These are phyloP conservation scores for Pseudozyma tsukubaensis DNA, from an alignment of 1,284 basidiomycete genomes.

Conservation along the genomic window DNA sequence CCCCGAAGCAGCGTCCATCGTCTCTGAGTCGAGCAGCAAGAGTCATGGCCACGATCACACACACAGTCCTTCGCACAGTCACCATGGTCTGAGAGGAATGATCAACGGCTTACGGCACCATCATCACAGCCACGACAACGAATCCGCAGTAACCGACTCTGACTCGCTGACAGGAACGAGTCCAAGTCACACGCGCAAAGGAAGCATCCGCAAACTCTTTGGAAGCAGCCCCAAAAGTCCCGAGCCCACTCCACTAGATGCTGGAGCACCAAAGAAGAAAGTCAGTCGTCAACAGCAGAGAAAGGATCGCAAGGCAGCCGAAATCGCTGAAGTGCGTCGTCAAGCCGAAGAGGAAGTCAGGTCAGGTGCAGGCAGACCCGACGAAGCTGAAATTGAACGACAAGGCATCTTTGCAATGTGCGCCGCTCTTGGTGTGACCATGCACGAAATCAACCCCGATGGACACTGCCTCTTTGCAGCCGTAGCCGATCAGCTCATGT, in stretches of 20 bases:
- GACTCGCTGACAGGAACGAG: conserved; percentile 9
- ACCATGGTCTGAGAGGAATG: conserved; percentile 31
- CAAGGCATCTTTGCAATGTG: conserved; percentile 55
- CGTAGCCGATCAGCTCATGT: conserved; percentile 80
- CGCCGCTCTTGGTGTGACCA: conserved; percentile 44
- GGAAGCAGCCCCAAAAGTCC: conserved; percentile 33
- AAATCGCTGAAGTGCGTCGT: conserved; percentile 45
- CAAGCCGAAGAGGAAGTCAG: conserved; percentile 56
- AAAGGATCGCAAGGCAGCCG: conserved; percentile 60
- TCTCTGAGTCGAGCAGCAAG: conserved; percentile 11
- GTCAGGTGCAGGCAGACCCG: conserved; percentile 45
- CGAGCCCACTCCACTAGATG: conserved; percentile 12
- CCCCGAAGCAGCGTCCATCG: conserved; percentile 1
- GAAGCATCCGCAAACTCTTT: conserved; percentile 41
- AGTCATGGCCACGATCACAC: not conserved
- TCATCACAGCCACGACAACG: conserved; percentile 5
- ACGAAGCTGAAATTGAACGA: conserved; percentile 53
- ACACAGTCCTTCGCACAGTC: conserved; percentile 1
- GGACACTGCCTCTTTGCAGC: conserved; percentile 95
- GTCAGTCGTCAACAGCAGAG: conserved; percentile 47
- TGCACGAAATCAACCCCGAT: conserved; percentile 81
- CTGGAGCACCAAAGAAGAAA: conserved; percentile 34
- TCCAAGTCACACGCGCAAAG: conserved; percentile 9
- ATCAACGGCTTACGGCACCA: conserved; percentile 32
- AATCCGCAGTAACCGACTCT: conserved; percentile 7